phyloP scores from a whole-genome alignment of 2,329 filamentous ascomycete genomes.

The Biscogniauxia mediterranea region DNA sequence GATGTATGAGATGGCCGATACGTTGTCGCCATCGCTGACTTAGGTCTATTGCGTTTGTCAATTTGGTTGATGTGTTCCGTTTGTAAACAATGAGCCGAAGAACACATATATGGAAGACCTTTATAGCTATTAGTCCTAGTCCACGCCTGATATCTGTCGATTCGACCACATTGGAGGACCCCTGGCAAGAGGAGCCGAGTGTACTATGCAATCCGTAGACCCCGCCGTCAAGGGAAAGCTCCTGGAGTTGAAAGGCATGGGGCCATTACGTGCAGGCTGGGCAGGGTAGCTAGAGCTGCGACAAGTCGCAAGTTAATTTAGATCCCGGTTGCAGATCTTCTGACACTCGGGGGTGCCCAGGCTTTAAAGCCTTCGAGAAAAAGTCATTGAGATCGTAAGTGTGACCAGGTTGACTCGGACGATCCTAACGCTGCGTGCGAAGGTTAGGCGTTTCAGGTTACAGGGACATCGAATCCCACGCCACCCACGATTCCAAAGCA shows the following conservation, averaged over 20 bases:
- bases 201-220: neutral
- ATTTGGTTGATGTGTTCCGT: neutral
- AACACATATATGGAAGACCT: neutral
- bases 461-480: neutral
- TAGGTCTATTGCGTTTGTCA: neutral
- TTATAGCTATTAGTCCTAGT: neutral
- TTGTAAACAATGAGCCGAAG: neutral
- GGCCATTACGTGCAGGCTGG: neutral
- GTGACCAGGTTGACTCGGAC: neutral
- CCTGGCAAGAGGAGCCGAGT: neutral
- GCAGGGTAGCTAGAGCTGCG: slow-evolving; percentile 6
- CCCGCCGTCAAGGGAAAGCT: neutral
- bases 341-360: slow-evolving; percentile 1
- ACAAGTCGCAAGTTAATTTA: slow-evolving; percentile 7
- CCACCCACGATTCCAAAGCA: neutral
- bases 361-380: neutral
- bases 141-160: neutral
- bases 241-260: neutral
- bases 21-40: neutral
- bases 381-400: neutral
- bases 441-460: neutral
- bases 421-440: neutral
- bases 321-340: slow-evolving; percentile 18
- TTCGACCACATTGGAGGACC: neutral
- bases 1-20: neutral